phyloP scores from a whole-genome alignment of 305 asterid genomes.

The Fraxinus albicans region DNA sequence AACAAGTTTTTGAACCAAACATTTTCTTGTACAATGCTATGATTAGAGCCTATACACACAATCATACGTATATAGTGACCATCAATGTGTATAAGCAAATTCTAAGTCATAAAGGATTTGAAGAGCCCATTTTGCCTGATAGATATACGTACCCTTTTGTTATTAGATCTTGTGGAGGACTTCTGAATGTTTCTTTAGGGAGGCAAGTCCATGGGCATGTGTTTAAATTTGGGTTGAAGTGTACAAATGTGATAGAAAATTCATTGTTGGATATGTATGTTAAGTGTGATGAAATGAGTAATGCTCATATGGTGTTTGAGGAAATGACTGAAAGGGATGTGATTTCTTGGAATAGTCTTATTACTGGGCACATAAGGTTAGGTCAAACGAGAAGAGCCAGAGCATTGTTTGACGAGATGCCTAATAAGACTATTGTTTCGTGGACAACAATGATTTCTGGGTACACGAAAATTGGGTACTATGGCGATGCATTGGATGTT shows the following conservation, averaged over 20 bases:
- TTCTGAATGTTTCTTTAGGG: slow-evolving; percentile 40
- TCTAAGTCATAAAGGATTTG: slow-evolving; percentile 29
- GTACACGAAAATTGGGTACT: slow-evolving; percentile 51
- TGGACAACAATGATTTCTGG: slow-evolving; percentile 90
- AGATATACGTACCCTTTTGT: slow-evolving; percentile 73
- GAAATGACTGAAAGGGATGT: slow-evolving; percentile 76
- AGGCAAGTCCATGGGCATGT: slow-evolving; percentile 70
- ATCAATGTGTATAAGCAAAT: slow-evolving; percentile 44
- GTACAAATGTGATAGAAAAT: slow-evolving; percentile 39
- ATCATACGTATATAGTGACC: slow-evolving; percentile 33
- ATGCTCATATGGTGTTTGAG: slow-evolving; percentile 65
- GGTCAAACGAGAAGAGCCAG: slow-evolving; percentile 62
- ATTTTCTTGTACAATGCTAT: slow-evolving; percentile 61
- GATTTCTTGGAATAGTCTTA: slow-evolving; percentile 82
- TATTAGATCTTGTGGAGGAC: slow-evolving; percentile 66
- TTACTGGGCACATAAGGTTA: slow-evolving; percentile 62
- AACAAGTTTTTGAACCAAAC: slow-evolving; percentile 54
- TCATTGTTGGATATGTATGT: slow-evolving; percentile 76
- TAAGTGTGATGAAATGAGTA: slow-evolving; percentile 50
- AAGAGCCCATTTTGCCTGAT: slow-evolving; percentile 46
- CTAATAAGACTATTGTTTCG: slow-evolving; percentile 57
- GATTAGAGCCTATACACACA: slow-evolving; percentile 57
- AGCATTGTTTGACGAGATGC: slow-evolving; percentile 63
- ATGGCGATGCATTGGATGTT: slow-evolving; percentile 63
- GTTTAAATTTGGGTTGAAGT: slow-evolving; percentile 47